A percentile compares a stretch with the other conserved stretches of the same genome.
Conservation (phyloP, 139 green algal genomes). For the Picochlorum sp. region DNA sequence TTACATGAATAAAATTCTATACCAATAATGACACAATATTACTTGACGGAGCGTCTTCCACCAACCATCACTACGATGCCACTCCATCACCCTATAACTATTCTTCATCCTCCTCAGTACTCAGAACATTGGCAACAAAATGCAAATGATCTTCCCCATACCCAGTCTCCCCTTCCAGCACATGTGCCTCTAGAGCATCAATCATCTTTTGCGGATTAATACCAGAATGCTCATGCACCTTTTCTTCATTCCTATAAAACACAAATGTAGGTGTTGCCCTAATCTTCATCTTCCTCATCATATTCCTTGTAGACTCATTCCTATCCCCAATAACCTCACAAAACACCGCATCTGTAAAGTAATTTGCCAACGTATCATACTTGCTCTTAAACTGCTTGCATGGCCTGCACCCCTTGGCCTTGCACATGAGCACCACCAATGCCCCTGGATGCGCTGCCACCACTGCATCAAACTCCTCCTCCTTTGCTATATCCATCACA, state of each 20-base stretch:
- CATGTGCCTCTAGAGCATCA: constrained; percentile 6
- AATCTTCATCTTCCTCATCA: constrained; percentile 43
- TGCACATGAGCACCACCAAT: constrained; percentile 65
- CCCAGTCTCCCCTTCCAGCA: constrained; percentile 5
- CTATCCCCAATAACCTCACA: constrained; percentile 55
- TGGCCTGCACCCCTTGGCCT: constrained; percentile 53
- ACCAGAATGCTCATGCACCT: constrained; percentile 34
- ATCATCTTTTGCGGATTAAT: constrained; percentile 50
- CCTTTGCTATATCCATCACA: constrained; percentile 25
- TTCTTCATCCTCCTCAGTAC: no score
- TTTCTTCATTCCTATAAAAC: constrained; percentile 40
- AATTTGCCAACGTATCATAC: constrained; percentile 28
- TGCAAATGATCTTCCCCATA: neutral
- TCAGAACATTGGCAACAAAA: neutral
- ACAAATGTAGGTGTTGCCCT: constrained; percentile 60
- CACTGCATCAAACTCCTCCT: constrained; percentile 39
- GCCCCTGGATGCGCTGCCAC: constrained; percentile 30
- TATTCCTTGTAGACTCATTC: constrained; percentile 37
- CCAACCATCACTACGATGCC: no score
- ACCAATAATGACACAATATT: no score
- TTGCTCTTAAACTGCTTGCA: constrained; percentile 57
- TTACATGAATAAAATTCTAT: no score
- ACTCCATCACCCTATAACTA: no score
- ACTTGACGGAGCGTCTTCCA: no score
- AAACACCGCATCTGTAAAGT: constrained; percentile 38